phyloP scores from a whole-genome alignment of 257 asterid species.

The Perilla frutescens region DNA sequence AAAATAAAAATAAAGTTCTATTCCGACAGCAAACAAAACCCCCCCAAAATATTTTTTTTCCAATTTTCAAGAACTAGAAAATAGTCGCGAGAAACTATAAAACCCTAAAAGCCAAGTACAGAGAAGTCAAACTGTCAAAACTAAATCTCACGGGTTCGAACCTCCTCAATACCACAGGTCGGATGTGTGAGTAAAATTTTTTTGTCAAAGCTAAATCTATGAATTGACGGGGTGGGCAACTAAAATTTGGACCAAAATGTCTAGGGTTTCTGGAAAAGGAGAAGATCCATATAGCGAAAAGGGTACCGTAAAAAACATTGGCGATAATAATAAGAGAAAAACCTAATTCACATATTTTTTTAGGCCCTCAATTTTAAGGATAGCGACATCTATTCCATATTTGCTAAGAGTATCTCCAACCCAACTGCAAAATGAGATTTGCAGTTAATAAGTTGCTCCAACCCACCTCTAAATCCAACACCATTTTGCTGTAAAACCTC shows the following conservation, averaged over 20 bases:
- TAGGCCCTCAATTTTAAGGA: slow-evolving; percentile 31
- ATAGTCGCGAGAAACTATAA: slow-evolving; percentile 10
- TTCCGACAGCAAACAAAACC: slow-evolving; percentile 24
- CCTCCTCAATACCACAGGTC: too few relatives aligned
- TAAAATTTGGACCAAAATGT: slow-evolving; percentile 31
- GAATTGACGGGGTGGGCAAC: slow-evolving; percentile 21
- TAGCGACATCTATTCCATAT: slow-evolving; percentile 29
- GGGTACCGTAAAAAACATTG: slow-evolving; percentile 30
- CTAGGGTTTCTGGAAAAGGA: slow-evolving; percentile 49
- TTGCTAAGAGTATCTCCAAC: too few relatives aligned
- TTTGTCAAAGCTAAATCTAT: slow-evolving; percentile 38
- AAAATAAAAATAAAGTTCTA: not conserved
- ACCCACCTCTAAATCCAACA: too few relatives aligned
- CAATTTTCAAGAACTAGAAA: slow-evolving; percentile 28
- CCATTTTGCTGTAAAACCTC: too few relatives aligned
- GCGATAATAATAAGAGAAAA: slow-evolving; percentile 20
- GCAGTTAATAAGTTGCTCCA: too few relatives aligned
- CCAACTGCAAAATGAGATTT: too few relatives aligned
- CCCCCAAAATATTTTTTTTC: slow-evolving; percentile 24
- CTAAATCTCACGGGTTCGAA: too few relatives aligned
- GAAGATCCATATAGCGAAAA: slow-evolving; percentile 38
- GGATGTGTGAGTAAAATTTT: too few relatives aligned
- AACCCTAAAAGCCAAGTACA: slow-evolving; percentile 32
- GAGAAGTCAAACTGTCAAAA: slow-evolving; percentile 39
- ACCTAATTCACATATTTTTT: slow-evolving; percentile 16